Conservation (phyloP, 1,284 basidiomycete genomes). For the Leccinum fallax region DNA sequence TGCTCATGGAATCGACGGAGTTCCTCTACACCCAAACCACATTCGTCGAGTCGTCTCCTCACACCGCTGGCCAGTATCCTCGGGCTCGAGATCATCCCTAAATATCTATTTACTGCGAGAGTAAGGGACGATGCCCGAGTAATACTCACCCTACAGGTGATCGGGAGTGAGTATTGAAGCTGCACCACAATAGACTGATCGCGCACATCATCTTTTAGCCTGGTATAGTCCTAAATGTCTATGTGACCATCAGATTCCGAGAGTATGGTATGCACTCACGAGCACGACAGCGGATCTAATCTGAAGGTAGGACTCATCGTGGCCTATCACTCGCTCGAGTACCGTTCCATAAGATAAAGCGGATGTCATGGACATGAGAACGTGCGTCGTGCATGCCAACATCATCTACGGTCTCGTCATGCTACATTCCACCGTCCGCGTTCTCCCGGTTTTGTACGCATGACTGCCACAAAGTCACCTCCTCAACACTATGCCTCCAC, state of each 20-base stretch:
- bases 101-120: too few species aligned
- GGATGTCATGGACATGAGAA: conserved; percentile 27
- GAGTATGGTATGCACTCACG: conserved; percentile 34
- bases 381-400: not conserved
- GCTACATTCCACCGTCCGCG: not conserved
- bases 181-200: too few species aligned
- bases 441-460: not conserved
- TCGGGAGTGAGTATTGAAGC: too few species aligned
- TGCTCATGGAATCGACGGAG: conserved; percentile 1
- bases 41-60: conserved; percentile 3
- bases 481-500: not conserved
- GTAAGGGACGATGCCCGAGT: too few species aligned
- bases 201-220: too few species aligned
- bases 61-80: conserved; percentile 37
- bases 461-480: not conserved
- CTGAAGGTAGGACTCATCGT: conserved; percentile 55
- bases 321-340: conserved; percentile 62
- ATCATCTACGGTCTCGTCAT: not conserved
- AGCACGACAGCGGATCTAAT: conserved; percentile 58
- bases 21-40: conserved; percentile 25
- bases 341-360: conserved; percentile 92
- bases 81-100: conserved; percentile 41
- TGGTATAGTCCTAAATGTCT: not conserved
- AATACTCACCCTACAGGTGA: too few species aligned
- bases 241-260: conserved; percentile 2